Base-by-base conservation (phyloP, 1,139 yeast genomes). In the Ogataea hybrid region DNA sequence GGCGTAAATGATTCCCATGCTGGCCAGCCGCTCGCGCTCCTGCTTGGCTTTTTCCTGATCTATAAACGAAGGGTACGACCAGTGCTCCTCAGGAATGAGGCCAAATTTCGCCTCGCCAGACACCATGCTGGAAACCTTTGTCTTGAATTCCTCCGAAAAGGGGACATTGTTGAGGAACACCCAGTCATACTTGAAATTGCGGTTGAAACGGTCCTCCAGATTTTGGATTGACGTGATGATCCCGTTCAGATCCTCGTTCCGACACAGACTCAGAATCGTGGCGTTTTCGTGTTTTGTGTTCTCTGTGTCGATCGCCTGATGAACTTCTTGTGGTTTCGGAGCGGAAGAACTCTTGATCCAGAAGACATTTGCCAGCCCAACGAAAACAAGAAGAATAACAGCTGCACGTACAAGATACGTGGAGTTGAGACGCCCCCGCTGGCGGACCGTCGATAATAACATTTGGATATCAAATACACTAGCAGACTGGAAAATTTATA, bases 171-270 rank as follows among this genome's bases (percentile, higher is more conserved):
- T 54, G 28, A 77, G 58, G 42, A 77, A 75, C 1, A 79, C 75
- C 58, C 75, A 75, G 1, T 81, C 81, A 48, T 77, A 77, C 31
- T 63, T 63, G 58, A 70, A 77, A 53, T 75, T 73, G 28, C 58
- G 47, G 53, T 77, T 77, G 65, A 77, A 77, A 11, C 62, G 56
- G 22, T 60, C 53, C 53, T 77, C 81, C 29, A 76, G 66, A 42
- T 58, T 59, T 43, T 62, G 58, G 28, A 76, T 68, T 14, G 80
- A 68, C 28, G 52, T 58, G 8, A 69, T 63, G 29, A 76, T 68
- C 8, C 59, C 63, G 5, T 45, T 43, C 25, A 64, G 61, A 50
- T 77, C 81, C 21, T 62, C 49, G 54, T 75, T 75, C 46, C 80
- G 60, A 11, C 74, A 81, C 42, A 76, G 62, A 3, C 78, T 71